These are phyloP conservation scores for Pythium utonaiense DNA, from an alignment of 352 stramenopile species.

Conservation along the genomic window DNA sequence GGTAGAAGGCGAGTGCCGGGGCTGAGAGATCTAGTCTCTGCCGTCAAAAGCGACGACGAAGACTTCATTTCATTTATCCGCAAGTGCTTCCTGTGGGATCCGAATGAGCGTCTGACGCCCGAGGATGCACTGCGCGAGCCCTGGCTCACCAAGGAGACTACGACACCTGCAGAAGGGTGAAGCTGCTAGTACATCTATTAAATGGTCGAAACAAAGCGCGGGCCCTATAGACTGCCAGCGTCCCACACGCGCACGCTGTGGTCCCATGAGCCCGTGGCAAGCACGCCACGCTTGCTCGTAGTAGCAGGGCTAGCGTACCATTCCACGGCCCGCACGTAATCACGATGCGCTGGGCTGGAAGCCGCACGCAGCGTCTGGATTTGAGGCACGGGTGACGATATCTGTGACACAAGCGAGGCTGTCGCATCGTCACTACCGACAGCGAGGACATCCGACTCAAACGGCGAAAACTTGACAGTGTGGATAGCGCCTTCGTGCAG, in stretches of 20 bases:
- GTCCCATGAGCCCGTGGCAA: slow-evolving; percentile 64
- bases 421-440: slow-evolving; percentile 62
- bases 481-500: slow-evolving; percentile 51
- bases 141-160: slow-evolving; percentile 27
- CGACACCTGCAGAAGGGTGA: neutral
- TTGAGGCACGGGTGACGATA: neutral
- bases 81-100: slow-evolving; percentile 71
- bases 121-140: slow-evolving; percentile 54
- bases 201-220: neutral
- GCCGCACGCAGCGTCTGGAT: slow-evolving; percentile 9
- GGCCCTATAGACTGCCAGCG: slow-evolving; percentile 10
- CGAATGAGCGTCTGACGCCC: slow-evolving; percentile 48
- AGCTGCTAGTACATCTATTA: neutral
- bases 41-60: slow-evolving; percentile 42
- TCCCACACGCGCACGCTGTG: slow-evolving; percentile 51
- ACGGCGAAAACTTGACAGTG: slow-evolving; percentile 60
- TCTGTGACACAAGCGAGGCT: slow-evolving; percentile 36
- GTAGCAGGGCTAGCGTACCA: slow-evolving; percentile 33
- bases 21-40: slow-evolving; percentile 31
- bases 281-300: slow-evolving; percentile 10
- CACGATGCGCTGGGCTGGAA: slow-evolving; percentile 31
- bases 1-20: slow-evolving; percentile 44
- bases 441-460: slow-evolving; percentile 53
- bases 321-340: slow-evolving; percentile 72
- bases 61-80: slow-evolving; percentile 58